Percentiles rank a stretch among this genome's conserved stretches.
phyloP scores from a whole-genome alignment of 805 yeast species.

The Lipomyces yamanashiensis region DNA sequence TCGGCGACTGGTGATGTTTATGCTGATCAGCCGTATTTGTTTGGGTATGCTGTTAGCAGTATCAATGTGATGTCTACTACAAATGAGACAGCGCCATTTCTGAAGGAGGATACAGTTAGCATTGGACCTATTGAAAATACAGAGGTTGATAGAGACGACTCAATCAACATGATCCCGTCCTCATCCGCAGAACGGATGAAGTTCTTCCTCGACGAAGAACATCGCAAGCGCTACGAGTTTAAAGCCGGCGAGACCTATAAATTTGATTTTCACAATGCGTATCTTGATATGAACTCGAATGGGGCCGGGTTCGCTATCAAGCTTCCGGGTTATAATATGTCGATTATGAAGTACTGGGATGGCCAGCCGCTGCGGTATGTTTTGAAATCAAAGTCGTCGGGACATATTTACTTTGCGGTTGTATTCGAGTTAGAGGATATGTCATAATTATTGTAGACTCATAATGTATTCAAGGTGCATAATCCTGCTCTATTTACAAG shows the following conservation, averaged over 20 bases:
- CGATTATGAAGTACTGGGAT: slow-evolving; percentile 47
- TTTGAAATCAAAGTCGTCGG: slow-evolving; percentile 41
- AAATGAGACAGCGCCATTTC: slow-evolving; percentile 11
- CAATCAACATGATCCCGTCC: slow-evolving; percentile 11
- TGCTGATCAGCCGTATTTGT: slow-evolving; percentile 63
- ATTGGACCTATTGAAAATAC: not conserved
- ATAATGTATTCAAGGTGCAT: not conserved
- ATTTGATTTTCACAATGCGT: slow-evolving; percentile 61
- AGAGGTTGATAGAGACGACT: slow-evolving; percentile 1
- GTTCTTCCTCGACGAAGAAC: slow-evolving; percentile 49
- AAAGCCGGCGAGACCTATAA: slow-evolving; percentile 48
- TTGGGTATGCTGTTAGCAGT: slow-evolving; percentile 64
- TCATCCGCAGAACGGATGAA: slow-evolving; percentile 49
- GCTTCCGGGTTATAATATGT: slow-evolving; percentile 54
- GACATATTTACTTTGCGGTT: slow-evolving; percentile 40
- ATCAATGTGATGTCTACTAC: slow-evolving; percentile 48
- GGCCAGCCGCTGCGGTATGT: slow-evolving; percentile 48
- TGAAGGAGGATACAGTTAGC: slow-evolving; percentile 18
- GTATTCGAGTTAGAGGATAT: slow-evolving; percentile 35
- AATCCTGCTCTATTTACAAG: slow-evolving; percentile 42
- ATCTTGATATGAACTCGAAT: slow-evolving; percentile 52
- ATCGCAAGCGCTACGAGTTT: slow-evolving; percentile 52
- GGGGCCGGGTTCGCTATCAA: slow-evolving; percentile 54
- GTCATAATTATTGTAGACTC: not conserved
- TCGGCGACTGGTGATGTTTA: slow-evolving; percentile 67